Base-by-base conservation (phyloP, 345 rosid species). In the Sisymbrium irio region DNA sequence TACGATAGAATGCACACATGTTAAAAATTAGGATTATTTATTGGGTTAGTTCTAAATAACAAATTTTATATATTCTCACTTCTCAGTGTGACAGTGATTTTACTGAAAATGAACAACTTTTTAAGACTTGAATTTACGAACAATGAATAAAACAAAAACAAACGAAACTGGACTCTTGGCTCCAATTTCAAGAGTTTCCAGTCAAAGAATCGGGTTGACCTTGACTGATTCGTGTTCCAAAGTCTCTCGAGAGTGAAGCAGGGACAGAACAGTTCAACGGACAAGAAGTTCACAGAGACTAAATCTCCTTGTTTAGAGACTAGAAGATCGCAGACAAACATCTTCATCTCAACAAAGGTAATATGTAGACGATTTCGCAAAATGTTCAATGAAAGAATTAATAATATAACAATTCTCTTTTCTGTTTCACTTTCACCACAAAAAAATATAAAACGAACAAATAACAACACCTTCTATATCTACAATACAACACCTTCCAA, bases 401-500 rank as follows among this genome's bases (percentile, higher is more conserved):
- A 59, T 68, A 76, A 42, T 19, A 62, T 35, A 69, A 69, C 49
- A 62, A 17, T 5, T 28, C 49, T 12, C 9, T 51, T 62, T 35
- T 54, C 44, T 20, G 58, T 65, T 62, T 50, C 36, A 46, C 25
- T 17, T 65, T 65, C 50, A 25, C 35, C 17, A 54, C 20, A 53
- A 9, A 51, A 3, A 51, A 22, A 27, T 36, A 27, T 47, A 33
- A 40, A 68, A 60, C 20, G n/a, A 32, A 60, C 39, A 62, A 50
- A 60, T 55, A 17, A 49, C 14, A 61, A n/a, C 28, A 14, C 1
- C 59, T 42, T 41, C 70, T 76, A 33, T 69, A 69, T 76, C 79
- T 76, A 69, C 70, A 69, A 61, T 27, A 68, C 55, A 66, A 47
- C 57, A 71, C 42, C 35, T 58, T 76, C 25, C 74, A 61, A 60